Evolutionary conservation across 2,329 filamentous ascomycete genomes (phyloP).

Genomic region (Polytolypa hystricis): DNA sequence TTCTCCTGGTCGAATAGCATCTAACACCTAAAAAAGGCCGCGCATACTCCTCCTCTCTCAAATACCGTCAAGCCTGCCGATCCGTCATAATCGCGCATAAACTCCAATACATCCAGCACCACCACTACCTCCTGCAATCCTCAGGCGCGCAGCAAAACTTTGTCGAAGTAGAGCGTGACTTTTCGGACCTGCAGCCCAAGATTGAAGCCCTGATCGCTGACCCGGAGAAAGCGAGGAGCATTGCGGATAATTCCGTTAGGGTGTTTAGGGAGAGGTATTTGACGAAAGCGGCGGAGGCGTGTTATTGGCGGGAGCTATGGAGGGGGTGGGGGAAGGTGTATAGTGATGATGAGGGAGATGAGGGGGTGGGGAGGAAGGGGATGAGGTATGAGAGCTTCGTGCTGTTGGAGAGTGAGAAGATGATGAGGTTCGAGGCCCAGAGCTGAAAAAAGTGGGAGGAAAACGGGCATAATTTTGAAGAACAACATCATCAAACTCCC

Average conservation of each 20-base stretch:
- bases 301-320: conserved; percentile 34
- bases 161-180: conserved; percentile 39
- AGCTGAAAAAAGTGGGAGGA: too few species aligned
- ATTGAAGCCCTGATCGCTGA: conserved; percentile 29
- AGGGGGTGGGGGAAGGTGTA: background rate
- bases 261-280: conserved; percentile 41
- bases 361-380: conserved; percentile 11
- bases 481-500: too few species aligned
- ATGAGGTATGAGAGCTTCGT: conserved; percentile 24
- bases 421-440: conserved; percentile 13
- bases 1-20: background rate
- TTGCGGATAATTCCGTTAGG: conserved; percentile 36
- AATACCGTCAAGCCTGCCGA: conserved; percentile 40
- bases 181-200: conserved; percentile 41
- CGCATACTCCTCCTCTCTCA: conserved; percentile 40
- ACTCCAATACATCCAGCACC: conserved; percentile 38
- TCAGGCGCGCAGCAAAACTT: conserved; percentile 38
- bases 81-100: conserved; percentile 39
- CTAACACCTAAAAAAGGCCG: conserved; percentile 21
- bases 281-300: conserved; percentile 40
- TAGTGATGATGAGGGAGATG: conserved; percentile 10
- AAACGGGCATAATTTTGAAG: too few species aligned
- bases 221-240: conserved; percentile 28
- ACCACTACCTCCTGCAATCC: conserved; percentile 34
- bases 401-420: conserved; percentile 18